phyloP scores from a whole-genome alignment of 257 asterid species.

The Knoxia roxburghii region DNA sequence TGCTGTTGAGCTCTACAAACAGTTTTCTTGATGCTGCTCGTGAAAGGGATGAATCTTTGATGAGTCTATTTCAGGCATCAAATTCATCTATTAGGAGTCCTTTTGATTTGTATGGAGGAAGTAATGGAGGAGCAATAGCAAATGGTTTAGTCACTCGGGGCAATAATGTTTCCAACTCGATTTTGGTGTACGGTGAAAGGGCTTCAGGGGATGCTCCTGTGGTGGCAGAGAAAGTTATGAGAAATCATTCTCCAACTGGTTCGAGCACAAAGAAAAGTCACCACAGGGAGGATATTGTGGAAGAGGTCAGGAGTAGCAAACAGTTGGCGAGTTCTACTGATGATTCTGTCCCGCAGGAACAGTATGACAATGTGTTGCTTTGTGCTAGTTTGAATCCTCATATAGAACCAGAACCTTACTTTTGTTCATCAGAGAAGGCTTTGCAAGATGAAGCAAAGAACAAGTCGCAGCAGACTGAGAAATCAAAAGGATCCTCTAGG shows the following conservation, averaged over 20 bases:
- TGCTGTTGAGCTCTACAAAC: conserved; percentile 14
- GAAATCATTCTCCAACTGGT: conserved; percentile 13
- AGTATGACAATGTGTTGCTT: conserved; percentile 34
- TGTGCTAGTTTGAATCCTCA: conserved; percentile 18
- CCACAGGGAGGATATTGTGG: conserved; percentile 16
- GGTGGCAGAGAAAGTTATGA: conserved; percentile 7
- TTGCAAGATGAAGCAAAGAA: conserved; percentile 14
- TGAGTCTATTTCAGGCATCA: conserved; percentile 8
- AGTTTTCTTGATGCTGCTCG: conserved; percentile 19
- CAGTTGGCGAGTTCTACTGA: conserved; percentile 28
- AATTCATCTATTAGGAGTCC: conserved; percentile 6
- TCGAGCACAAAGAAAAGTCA: conserved; percentile 21
- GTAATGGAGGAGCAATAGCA: not conserved
- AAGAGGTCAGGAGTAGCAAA: conserved; percentile 27
- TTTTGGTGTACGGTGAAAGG: not conserved
- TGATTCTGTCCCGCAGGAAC: conserved; percentile 26
- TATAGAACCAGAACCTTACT: conserved; percentile 1
- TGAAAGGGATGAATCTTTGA: conserved; percentile 21
- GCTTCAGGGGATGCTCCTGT: not conserved
- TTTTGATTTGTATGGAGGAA: not conserved
- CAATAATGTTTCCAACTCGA: not conserved
- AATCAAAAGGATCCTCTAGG: conserved; percentile 22
- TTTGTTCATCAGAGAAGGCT: conserved; percentile 15
- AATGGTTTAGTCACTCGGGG: not conserved
- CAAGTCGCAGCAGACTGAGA: conserved; percentile 13